phyloP scores from a whole-genome alignment of 331 rosid genomes.

The Prunus yedoensis region DNA sequence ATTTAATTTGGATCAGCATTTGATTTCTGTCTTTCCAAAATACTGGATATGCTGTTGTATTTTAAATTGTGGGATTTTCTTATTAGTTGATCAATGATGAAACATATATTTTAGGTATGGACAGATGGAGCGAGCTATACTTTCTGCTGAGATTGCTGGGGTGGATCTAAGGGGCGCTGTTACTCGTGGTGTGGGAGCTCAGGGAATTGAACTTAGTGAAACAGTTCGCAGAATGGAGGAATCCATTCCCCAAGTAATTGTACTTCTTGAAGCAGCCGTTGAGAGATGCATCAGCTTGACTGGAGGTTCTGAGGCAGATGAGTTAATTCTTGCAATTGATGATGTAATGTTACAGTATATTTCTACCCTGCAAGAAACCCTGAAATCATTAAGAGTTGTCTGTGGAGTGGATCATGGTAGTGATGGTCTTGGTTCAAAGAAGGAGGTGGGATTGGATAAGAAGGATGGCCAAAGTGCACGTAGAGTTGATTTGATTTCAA shows the following conservation, averaged over 20 bases:
- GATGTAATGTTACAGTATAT: conserved; percentile 87
- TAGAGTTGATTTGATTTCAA: conserved; percentile 68
- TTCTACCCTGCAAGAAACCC: conserved; percentile 85
- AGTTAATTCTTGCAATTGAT: conserved; percentile 88
- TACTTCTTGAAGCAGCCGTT: conserved; percentile 93
- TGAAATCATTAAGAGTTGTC: conserved; percentile 83
- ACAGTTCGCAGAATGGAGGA: conserved; percentile 99
- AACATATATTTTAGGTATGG: conserved; percentile 67
- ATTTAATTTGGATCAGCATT: neutral
- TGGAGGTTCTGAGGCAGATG: conserved; percentile 99
- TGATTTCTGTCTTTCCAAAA: neutral
- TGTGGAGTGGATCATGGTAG: conserved; percentile 84
- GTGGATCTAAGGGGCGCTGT: conserved; percentile 99
- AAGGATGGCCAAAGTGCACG: conserved; percentile 73
- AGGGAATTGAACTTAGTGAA: conserved; percentile 98
- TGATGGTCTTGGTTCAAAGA: conserved; percentile 61
- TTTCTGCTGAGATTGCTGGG: conserved; percentile 88
- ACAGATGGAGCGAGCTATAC: conserved; percentile 97
- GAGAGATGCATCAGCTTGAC: conserved; percentile 97
- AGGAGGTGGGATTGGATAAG: conserved; percentile 66
- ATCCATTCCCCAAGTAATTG: conserved; percentile 85
- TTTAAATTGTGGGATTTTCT: neutral
- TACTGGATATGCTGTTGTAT: neutral
- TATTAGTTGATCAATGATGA: conserved; percentile 23
- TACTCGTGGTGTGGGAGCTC: conserved; percentile 97